These are phyloP conservation scores for Coleophoma eucalyptorum DNA, from an alignment of 2,329 filamentous ascomycete genomes.

Conservation along the genomic window DNA sequence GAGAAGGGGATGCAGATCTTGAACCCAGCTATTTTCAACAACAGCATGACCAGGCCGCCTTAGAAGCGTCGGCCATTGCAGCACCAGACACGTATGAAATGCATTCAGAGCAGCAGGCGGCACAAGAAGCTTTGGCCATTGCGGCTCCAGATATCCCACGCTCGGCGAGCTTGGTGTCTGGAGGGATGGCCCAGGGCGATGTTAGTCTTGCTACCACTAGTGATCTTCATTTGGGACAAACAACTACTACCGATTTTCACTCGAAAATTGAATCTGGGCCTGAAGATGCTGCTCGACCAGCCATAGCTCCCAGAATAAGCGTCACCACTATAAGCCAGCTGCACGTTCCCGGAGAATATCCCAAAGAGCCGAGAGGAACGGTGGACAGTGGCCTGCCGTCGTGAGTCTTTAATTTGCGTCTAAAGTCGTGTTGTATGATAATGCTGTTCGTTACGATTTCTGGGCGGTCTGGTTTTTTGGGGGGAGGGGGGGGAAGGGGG, in stretches of 20 bases:
- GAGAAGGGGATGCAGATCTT: slow-evolving; percentile 9
- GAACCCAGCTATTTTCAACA: slow-evolving; percentile 5
- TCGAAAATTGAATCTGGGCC: slow-evolving; percentile 9
- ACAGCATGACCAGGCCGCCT: slow-evolving; percentile 14
- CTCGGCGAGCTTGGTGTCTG: slow-evolving; percentile 15
- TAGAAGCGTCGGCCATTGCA: slow-evolving; percentile 8
- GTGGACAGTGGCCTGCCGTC: background rate
- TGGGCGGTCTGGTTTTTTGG: background rate
- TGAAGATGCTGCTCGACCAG: slow-evolving; percentile 12
- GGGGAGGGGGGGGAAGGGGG: background rate
- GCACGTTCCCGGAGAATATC: slow-evolving; percentile 28
- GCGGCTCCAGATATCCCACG: slow-evolving; percentile 21
- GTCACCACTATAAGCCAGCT: slow-evolving; percentile 23
- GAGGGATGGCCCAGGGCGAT: slow-evolving; percentile 7
- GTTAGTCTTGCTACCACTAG: background rate
- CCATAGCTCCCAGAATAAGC: slow-evolving; percentile 14
- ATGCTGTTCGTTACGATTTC: background rate
- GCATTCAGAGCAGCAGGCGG: slow-evolving; percentile 6
- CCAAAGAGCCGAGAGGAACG: slow-evolving; percentile 3
- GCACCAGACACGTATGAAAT: slow-evolving; percentile 7
- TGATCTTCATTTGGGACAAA: background rate
- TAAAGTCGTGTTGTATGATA: background rate
- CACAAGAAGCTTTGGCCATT: slow-evolving; percentile 17
- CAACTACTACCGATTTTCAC: background rate
- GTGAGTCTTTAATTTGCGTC: background rate